phyloP scores from a whole-genome alignment of 257 asterid species.

The Avicennia marina region DNA sequence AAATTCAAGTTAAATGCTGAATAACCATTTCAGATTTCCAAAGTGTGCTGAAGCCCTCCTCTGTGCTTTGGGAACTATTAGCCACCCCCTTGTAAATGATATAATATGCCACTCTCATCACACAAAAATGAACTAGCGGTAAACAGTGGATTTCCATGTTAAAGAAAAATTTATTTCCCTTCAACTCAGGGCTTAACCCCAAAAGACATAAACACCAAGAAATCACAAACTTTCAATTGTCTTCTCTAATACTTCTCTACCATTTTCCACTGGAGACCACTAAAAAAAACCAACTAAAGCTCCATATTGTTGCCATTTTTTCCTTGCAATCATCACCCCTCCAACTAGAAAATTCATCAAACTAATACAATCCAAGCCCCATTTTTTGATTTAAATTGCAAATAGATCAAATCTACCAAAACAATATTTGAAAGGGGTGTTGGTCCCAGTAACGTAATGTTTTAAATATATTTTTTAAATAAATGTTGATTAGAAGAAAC shows the following conservation, averaged over 20 bases:
- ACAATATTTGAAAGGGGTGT: background rate
- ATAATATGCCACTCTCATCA: too few species aligned
- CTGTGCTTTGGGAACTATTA: background rate
- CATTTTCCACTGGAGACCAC: background rate
- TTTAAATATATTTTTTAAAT: too few species aligned
- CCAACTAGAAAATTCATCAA: background rate
- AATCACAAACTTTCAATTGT: background rate
- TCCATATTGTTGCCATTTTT: constrained; percentile 1
- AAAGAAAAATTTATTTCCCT: background rate
- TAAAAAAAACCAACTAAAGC: background rate
- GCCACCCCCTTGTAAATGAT: too few species aligned
- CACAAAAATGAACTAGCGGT: too few species aligned
- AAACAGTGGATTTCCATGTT: too few species aligned
- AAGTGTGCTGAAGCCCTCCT: background rate
- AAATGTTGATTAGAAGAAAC: background rate
- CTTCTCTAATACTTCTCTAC: background rate
- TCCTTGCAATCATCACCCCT: background rate
- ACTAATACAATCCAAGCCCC: too few species aligned
- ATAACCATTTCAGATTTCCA: background rate
- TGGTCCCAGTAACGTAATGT: background rate
- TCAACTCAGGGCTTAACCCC: background rate
- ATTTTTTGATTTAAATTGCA: too few species aligned
- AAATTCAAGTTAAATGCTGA: background rate
- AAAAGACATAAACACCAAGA: background rate
- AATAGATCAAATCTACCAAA: background rate